A percentile compares a stretch with the other conserved stretches of the same genome.
Evolutionary conservation across 495 filamentous ascomycete species (phyloP).

Genomic region (Tuber brumale): DNA sequence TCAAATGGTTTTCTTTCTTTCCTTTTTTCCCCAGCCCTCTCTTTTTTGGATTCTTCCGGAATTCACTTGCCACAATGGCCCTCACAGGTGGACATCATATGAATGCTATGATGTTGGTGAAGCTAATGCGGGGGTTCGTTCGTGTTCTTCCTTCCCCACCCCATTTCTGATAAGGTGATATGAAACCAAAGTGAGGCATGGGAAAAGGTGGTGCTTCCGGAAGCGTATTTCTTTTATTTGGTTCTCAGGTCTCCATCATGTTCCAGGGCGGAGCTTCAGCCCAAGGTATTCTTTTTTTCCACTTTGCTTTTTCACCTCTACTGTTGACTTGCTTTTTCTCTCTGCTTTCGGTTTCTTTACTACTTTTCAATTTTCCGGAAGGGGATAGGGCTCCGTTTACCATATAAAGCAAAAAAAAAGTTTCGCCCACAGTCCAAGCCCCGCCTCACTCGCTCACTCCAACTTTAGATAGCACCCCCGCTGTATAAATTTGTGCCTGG

Average conservation of each 20-base stretch:
- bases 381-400: constrained; percentile 5
- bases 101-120: not conserved
- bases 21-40: not conserved
- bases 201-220: not conserved
- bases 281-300: constrained; percentile 10
- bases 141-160: not conserved
- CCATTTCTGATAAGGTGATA: not conserved
- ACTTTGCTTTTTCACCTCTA: constrained; percentile 15
- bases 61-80: not conserved
- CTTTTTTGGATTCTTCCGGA: not conserved
- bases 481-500: not conserved
- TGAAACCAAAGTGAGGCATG: not conserved
- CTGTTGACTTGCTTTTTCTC: constrained; percentile 16
- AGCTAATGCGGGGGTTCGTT: not conserved
- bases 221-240: constrained; percentile 4
- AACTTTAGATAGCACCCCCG: constrained; percentile 7
- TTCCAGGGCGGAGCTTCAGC: not conserved
- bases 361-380: constrained; percentile 8
- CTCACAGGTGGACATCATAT: not conserved
- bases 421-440: constrained; percentile 9
- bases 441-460: constrained; percentile 6
- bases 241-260: not conserved
- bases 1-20: not conserved
- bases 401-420: constrained; percentile 7
- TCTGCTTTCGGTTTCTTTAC: constrained; percentile 5